Evolutionary conservation across 345 rosid species (phyloP), one percentile per base, ranked within the genome.

Genomic region (Adansonia digitata): DNA sequence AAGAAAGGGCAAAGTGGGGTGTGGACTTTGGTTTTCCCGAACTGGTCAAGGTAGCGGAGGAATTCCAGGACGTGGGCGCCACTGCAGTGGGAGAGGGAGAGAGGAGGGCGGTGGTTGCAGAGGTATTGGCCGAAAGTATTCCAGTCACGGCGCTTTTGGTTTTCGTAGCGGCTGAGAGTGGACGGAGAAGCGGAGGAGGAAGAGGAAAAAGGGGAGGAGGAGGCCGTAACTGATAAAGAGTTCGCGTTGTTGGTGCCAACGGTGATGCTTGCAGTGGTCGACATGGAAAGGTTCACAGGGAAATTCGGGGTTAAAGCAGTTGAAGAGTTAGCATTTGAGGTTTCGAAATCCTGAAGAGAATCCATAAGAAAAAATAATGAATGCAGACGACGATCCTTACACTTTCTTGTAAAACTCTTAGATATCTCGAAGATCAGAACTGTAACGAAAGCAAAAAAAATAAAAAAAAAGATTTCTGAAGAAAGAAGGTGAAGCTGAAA

Each of bases 11-110:
- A 94, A 71, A 89, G 76, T 43, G 86, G 92, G 51, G 83, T 82
- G 75, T 94, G 98, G 76, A 94, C 98, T 80, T 91, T 94, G 69
- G 98, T 94, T 81, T 91, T 93, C 14, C 98, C 98, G 77, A 91
- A 93, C 82, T 93, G 98, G 83, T 93, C 98, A 5, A 93, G 85
- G 84, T 93, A 93, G 69, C 95, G 88, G 73, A 93, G 89, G 89
- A 93, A 93, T 75, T 93, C 98, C 27, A 94, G 91, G 59, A 94
- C 98, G 82, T 94, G 95, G 69, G 98, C 98, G n/a, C 98, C 97
- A 62, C 98, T 94, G 81, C 98, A 94, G n/a, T 95, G 85, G 62
- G 90, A 81, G 24, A 94, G 91, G 12, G 90, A 84, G 40, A 94
- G 92, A 7, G 98, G 98, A 0, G 98, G 98, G 17, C 98, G 82